phyloP scores from a whole-genome alignment of 257 asterid genomes.

The Cinchona pubescens region DNA sequence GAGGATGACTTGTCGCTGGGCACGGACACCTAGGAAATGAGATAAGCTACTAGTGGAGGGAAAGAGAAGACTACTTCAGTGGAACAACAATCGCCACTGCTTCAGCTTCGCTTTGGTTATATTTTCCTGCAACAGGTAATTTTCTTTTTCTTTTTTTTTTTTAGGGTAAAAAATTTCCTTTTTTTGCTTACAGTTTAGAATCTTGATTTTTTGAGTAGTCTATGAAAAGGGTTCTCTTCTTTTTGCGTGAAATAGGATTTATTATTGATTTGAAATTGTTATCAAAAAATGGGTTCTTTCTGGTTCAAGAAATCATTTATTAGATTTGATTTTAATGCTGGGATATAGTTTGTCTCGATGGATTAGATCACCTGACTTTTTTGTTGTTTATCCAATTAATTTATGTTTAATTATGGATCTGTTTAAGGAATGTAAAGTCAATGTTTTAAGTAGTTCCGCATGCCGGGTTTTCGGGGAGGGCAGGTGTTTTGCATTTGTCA shows the following conservation, averaged over 20 bases:
- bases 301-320: not conserved
- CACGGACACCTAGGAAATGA: constrained; percentile 17
- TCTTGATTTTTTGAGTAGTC: constrained; percentile 1
- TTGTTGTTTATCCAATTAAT: not conserved
- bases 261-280: not conserved
- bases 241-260: too few species aligned
- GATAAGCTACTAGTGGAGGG: not conserved
- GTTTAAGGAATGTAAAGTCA: constrained; percentile 10
- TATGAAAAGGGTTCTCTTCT: not conserved
- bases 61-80: not conserved
- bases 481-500: constrained; percentile 7
- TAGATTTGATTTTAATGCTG: not conserved
- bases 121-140: constrained; percentile 8
- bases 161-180: not conserved
- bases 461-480: constrained; percentile 16
- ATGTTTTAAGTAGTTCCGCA: not conserved
- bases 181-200: not conserved
- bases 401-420: not conserved
- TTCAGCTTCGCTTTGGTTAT: not conserved
- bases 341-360: constrained; percentile 11
- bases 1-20: not conserved
- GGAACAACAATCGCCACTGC: not conserved
- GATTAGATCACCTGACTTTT: constrained; percentile 8
- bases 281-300: constrained; percentile 5
- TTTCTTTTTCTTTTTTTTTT: too few species aligned